Evolutionary conservation across 169 alveolate genomes (phyloP).

Genomic region (Cryptosporidium xiaoi): DNA sequence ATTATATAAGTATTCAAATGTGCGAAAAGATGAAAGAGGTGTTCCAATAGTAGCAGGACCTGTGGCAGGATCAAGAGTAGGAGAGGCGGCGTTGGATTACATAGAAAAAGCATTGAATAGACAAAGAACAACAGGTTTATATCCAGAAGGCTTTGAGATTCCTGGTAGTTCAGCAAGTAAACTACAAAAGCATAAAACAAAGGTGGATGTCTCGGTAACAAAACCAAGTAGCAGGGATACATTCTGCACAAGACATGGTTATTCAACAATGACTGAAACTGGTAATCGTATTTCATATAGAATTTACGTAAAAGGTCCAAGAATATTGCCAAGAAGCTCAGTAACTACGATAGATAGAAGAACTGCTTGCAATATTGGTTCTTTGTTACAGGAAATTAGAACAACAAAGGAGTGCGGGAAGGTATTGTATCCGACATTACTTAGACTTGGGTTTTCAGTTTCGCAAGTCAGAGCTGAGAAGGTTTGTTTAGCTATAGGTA

Average conservation of each 20-base stretch:
- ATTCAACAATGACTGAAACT: constrained; percentile 12
- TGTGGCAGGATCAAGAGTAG: constrained; percentile 50
- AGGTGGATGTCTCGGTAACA: constrained; percentile 4
- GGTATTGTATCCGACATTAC: constrained; percentile 43
- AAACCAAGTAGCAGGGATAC: constrained; percentile 23
- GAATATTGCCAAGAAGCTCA: constrained; percentile 51
- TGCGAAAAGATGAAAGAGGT: constrained; percentile 48
- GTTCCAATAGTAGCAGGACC: constrained; percentile 73
- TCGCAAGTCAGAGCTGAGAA: constrained; percentile 45
- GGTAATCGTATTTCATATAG: constrained; percentile 49
- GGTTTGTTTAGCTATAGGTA: constrained; percentile 55
- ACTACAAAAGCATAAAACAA: neutral
- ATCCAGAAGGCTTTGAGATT: constrained; percentile 44
- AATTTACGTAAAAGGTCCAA: constrained; percentile 29
- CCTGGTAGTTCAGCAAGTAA: neutral
- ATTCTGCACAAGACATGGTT: constrained; percentile 47
- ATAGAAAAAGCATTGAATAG: constrained; percentile 60
- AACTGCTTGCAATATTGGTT: constrained; percentile 56
- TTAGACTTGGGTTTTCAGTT: constrained; percentile 59
- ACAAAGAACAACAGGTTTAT: constrained; percentile 40
- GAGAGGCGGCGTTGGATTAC: constrained; percentile 44
- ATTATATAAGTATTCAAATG: constrained; percentile 8
- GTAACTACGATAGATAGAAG: constrained; percentile 44
- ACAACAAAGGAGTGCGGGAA: constrained; percentile 36
- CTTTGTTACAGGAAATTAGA: constrained; percentile 22